These are phyloP conservation scores for Auricularia heimuer DNA, from an alignment of 768 basidiomycete species.

Conservation along the genomic window DNA sequence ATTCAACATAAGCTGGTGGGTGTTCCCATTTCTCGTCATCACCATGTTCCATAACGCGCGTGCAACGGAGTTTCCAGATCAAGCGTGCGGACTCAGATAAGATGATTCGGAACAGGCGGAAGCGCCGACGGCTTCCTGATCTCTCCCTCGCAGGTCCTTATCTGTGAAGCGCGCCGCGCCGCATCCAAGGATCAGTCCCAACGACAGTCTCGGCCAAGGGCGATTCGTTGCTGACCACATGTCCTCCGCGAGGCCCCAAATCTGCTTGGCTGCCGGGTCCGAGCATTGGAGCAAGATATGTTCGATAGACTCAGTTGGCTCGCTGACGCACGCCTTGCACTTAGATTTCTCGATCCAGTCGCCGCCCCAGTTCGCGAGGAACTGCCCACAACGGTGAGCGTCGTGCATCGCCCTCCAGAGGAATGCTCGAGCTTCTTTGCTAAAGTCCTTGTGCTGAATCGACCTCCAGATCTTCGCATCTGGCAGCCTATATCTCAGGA, in stretches of 20 bases:
- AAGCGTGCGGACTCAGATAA: neutral
- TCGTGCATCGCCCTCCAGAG: constrained; percentile 17
- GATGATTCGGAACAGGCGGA: neutral
- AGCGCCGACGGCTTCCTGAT: neutral
- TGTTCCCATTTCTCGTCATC: neutral
- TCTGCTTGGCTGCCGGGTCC: too few species aligned
- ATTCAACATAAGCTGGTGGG: neutral
- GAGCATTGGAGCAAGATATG: too few species aligned
- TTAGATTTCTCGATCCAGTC: constrained; percentile 9
- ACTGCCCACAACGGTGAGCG: constrained; percentile 17
- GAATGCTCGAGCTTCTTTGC: constrained; percentile 31
- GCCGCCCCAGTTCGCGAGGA: constrained; percentile 12
- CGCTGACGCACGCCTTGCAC: neutral
- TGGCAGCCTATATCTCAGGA: constrained; percentile 17
- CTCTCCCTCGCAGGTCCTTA: neutral
- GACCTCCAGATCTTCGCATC: constrained; percentile 10
- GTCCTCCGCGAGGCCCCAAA: too few species aligned
- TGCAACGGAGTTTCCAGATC: neutral
- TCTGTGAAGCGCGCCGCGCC: neutral
- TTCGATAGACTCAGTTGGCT: too few species aligned
- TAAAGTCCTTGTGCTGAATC: constrained; percentile 17
- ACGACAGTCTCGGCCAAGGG: neutral
- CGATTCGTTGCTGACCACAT: too few species aligned
- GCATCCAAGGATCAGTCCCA: neutral
- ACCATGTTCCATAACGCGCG: neutral